A percentile compares a stretch with the other conserved stretches of the same genome.
phyloP scores from a whole-genome alignment of 1,139 yeast genomes.

The Yamadazyma dushanensis region DNA sequence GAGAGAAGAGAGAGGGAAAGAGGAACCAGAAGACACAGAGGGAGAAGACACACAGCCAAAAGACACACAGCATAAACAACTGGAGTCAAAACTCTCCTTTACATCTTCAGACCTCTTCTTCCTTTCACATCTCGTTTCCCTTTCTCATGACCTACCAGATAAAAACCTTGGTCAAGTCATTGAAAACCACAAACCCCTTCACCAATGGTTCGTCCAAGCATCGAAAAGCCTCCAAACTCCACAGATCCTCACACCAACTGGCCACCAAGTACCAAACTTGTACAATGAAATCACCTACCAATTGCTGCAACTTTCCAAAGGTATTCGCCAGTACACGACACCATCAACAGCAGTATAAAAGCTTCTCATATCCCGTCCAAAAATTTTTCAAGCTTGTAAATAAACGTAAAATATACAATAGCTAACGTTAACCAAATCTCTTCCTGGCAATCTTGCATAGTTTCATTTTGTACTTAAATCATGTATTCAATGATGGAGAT shows the following conservation, averaged over 20 bases:
- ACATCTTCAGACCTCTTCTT: slow-evolving; percentile 15
- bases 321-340: neutral
- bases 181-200: slow-evolving; percentile 4
- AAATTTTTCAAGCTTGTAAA: neutral
- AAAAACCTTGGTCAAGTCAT: slow-evolving; percentile 27
- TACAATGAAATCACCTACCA: slow-evolving; percentile 32
- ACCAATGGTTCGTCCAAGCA: slow-evolving; percentile 5
- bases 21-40: slow-evolving; percentile 1
- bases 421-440: neutral
- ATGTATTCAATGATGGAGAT: slow-evolving; percentile 48
- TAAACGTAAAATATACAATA: slow-evolving; percentile 3
- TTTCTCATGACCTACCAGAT: slow-evolving; percentile 46
- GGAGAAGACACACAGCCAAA: neutral
- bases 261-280: slow-evolving; percentile 35
- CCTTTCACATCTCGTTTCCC: slow-evolving; percentile 36
- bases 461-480: slow-evolving; percentile 39
- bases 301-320: neutral
- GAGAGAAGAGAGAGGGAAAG: slow-evolving; percentile 2
- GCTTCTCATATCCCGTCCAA: neutral
- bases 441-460: slow-evolving; percentile 50
- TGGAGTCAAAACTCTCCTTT: too few relatives aligned
- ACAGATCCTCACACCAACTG: slow-evolving; percentile 19
- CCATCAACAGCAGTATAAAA: neutral
- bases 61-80: too few relatives aligned
- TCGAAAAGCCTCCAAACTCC: neutral